Evolutionary conservation across 2,329 filamentous ascomycete genomes (phyloP), one percentile per base, ranked within the genome.

Genomic region (Hysterium pulicare): DNA sequence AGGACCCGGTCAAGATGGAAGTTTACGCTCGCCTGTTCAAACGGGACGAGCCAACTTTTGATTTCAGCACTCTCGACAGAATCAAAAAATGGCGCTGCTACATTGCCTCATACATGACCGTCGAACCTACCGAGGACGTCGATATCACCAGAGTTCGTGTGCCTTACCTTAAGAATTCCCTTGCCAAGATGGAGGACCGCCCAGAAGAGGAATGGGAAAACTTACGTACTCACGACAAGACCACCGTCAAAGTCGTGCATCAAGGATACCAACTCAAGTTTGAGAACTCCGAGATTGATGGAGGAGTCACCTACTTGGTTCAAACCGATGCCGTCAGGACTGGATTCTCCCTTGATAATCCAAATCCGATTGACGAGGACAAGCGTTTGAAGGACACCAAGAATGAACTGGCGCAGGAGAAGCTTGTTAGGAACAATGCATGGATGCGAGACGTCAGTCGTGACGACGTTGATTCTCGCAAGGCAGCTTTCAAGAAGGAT

Each of bases 1-100:
- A 55, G 35, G 44, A 55, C 38, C 64, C 77, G 85, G 81, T 82
- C 45, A 87, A 88, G n/a, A 77, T 77, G 46, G 81, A 86, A 60
- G 82, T 86, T 24, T 83, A 81, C 1, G 76, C 95, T 9, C 87
- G 88, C 31, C 86, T 95, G 0, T 89, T 95, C 64, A 90, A 93
- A 55, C 84, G 85, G 59, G 88, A 95, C 52, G 89, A 95, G 53
- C 84, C 75, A 1, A 83, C 80, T 0, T 75, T 95, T 73, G 86
- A 93, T 59, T 80, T 83, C 38, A 84, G 84, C 43, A 83, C 89
- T 48, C 78, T 82, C 19, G 77, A 74, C 40, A 68, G 73, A 3
- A 76, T 82, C 50, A 76, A 77, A 48, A 73, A 82, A 30, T 98
- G 93, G 93, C 87, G 91, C 56, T 95, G 94, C 71, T 98, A 98